Evolutionary conservation across 768 basidiomycete genomes (phyloP).

Genomic region (Hydnomerulius pinastri): DNA sequence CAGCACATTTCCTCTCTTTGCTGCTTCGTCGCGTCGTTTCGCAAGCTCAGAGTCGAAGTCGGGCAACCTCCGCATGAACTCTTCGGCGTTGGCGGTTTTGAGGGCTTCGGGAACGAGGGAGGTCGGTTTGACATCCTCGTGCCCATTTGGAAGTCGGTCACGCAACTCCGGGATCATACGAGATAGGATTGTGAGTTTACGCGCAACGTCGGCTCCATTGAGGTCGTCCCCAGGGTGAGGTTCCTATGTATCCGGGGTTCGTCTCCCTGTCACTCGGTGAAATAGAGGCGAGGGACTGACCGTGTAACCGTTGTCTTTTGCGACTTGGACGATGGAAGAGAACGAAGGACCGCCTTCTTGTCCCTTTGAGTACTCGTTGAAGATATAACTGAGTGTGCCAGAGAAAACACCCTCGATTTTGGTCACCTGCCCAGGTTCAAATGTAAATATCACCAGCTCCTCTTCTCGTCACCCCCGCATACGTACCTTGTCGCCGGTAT

Average conservation of each 20-base stretch:
- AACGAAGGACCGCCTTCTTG: slow-evolving; percentile 71
- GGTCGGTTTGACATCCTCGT: slow-evolving; percentile 74
- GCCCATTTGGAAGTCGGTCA: slow-evolving; percentile 70
- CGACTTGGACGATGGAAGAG: slow-evolving; percentile 85
- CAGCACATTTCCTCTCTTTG: slow-evolving; percentile 78
- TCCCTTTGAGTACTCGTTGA: slow-evolving; percentile 89
- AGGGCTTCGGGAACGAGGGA: slow-evolving; percentile 86
- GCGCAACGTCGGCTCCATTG: slow-evolving; percentile 94
- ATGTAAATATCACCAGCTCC: background rate
- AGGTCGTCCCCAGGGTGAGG: slow-evolving; percentile 97
- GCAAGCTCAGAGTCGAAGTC: slow-evolving; percentile 83
- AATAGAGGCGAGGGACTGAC: slow-evolving; percentile 41
- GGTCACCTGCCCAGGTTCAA: slow-evolving; percentile 48
- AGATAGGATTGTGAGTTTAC: slow-evolving; percentile 94
- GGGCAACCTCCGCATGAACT: slow-evolving; percentile 77
- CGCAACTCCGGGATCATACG: slow-evolving; percentile 63
- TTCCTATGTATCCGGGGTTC: slow-evolving; percentile 87
- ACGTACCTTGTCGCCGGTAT: slow-evolving; percentile 86
- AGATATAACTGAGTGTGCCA: slow-evolving; percentile 98
- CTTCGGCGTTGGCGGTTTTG: slow-evolving; percentile 72
- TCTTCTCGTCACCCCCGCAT: background rate
- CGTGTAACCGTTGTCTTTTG: slow-evolving; percentile 93
- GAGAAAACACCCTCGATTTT: slow-evolving; percentile 98
- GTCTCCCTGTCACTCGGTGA: background rate
- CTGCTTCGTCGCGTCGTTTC: slow-evolving; percentile 74